Conservation (phyloP, 1,139 yeast species). For the Wickerhamiella infanticola region DNA sequence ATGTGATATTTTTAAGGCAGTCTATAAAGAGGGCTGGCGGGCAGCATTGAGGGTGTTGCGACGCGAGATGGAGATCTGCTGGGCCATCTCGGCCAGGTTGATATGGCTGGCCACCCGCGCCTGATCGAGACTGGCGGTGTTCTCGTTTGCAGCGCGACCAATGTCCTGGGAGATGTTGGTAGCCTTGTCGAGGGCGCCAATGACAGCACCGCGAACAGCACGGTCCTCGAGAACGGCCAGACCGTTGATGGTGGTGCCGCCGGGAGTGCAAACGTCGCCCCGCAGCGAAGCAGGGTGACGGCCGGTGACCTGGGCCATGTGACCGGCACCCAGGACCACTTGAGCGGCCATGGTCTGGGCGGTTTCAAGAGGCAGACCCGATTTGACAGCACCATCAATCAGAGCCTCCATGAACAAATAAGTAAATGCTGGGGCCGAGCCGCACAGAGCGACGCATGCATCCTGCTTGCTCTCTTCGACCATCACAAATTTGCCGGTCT, state of each 20-base stretch:
- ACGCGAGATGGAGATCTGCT: conserved; percentile 15
- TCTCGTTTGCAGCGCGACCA: conserved; percentile 29
- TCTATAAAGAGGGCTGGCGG: conserved; percentile 12
- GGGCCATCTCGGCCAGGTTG: conserved; percentile 16
- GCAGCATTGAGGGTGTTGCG: conserved; percentile 13
- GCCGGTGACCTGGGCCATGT: conserved; percentile 54
- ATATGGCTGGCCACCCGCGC: conserved; percentile 13
- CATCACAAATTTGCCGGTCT: conserved; percentile 31
- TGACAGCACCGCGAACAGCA: conserved; percentile 74
- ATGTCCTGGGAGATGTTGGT: conserved; percentile 68
- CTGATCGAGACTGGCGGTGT: conserved; percentile 10
- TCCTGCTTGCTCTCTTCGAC: conserved; percentile 73
- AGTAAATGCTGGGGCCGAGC: conserved; percentile 94
- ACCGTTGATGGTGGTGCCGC: conserved; percentile 97
- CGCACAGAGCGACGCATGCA: conserved; percentile 88
- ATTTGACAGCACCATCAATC: conserved; percentile 85
- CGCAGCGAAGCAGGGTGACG: conserved; percentile 85
- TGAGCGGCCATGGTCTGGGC: conserved; percentile 88
- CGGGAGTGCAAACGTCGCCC: conserved; percentile 90
- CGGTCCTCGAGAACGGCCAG: conserved; percentile 82
- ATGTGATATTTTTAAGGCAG: too few relatives aligned
- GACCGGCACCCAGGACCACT: conserved; percentile 92
- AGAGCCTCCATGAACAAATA: conserved; percentile 79
- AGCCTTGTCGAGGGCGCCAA: conserved; percentile 83
- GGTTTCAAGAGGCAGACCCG: conserved; percentile 82